phyloP scores from a whole-genome alignment of 305 asterid species.

The Fraxinus platypoda region DNA sequence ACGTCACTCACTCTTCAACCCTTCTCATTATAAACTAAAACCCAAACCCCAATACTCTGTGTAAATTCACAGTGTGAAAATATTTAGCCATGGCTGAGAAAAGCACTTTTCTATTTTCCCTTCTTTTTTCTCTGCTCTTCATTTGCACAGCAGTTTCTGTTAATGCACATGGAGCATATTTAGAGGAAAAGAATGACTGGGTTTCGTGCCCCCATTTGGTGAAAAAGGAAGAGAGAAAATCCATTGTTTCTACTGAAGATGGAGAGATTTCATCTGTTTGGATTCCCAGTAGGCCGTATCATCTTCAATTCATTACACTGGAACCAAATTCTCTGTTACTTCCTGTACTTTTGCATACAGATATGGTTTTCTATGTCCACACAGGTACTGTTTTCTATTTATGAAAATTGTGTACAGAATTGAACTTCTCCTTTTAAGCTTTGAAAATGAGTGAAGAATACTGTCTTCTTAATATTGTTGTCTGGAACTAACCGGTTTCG shows the following conservation, averaged over 20 bases:
- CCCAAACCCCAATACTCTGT: neutral
- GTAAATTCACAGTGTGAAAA: neutral
- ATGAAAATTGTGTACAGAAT: neutral
- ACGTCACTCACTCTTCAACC: neutral
- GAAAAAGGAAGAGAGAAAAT: constrained; percentile 38
- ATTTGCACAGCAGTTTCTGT: neutral
- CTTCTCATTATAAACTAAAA: neutral
- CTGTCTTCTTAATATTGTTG: neutral
- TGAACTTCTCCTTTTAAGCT: neutral
- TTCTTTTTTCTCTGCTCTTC: neutral
- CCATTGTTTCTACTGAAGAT: constrained; percentile 47
- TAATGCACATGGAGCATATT: neutral
- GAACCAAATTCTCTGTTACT: constrained; percentile 79
- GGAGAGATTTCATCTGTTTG: constrained; percentile 62
- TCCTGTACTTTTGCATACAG: constrained; percentile 65
- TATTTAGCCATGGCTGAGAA: constrained; percentile 1
- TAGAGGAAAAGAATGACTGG: constrained; percentile 17
- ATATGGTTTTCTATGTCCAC: constrained; percentile 83
- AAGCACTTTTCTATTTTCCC: neutral
- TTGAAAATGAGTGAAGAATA: no score
- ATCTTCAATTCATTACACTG: constrained; percentile 76
- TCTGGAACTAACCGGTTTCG: neutral
- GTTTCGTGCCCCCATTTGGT: constrained; percentile 30
- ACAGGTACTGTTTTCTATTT: constrained; percentile 43
- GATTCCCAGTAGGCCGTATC: constrained; percentile 43